Percentiles rank a stretch among this genome's conserved stretches.
Evolutionary conservation across 352 stramenopile genomes (phyloP).

Genomic region (Pythium volutum): DNA sequence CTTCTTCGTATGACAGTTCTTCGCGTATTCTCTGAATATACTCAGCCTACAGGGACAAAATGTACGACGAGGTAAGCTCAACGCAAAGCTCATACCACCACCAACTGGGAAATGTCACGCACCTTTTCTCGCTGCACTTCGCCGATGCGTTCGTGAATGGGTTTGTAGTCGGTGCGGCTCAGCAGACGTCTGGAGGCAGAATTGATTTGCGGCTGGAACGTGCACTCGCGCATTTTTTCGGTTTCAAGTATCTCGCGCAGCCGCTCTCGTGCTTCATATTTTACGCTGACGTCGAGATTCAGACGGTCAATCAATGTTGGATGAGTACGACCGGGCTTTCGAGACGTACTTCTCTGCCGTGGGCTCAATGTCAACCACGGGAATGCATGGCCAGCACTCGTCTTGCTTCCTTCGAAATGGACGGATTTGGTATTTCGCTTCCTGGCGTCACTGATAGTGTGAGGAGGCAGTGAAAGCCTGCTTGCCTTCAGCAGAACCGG

Average conservation of each 20-base stretch:
- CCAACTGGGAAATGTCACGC: not conserved
- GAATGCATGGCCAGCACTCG: slow-evolving; percentile 26
- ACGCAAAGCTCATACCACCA: not conserved
- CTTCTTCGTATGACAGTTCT: slow-evolving; percentile 41
- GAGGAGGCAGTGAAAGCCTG: not conserved
- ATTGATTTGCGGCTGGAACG: slow-evolving; percentile 72
- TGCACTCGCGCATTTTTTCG: slow-evolving; percentile 51
- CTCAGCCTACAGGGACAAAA: slow-evolving; percentile 27
- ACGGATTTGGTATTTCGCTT: slow-evolving; percentile 5
- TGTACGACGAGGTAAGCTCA: not conserved
- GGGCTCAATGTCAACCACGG: slow-evolving; percentile 65
- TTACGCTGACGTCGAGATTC: slow-evolving; percentile 52
- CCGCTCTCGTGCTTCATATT: slow-evolving; percentile 56
- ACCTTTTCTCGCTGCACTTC: slow-evolving; percentile 73
- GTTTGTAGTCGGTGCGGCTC: slow-evolving; percentile 47
- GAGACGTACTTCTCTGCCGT: slow-evolving; percentile 14
- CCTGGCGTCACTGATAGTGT: not conserved
- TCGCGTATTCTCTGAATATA: slow-evolving; percentile 46
- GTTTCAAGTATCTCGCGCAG: slow-evolving; percentile 47
- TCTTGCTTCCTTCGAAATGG: not conserved
- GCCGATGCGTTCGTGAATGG: slow-evolving; percentile 58
- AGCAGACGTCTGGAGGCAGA: slow-evolving; percentile 36
- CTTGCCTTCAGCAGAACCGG: slow-evolving; percentile 21
- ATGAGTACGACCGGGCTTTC: slow-evolving; percentile 7
- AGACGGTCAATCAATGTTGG: slow-evolving; percentile 52